These are phyloP conservation scores for Breviolum minutum DNA, from an alignment of 73 alveolate species.

Conservation along the genomic window DNA sequence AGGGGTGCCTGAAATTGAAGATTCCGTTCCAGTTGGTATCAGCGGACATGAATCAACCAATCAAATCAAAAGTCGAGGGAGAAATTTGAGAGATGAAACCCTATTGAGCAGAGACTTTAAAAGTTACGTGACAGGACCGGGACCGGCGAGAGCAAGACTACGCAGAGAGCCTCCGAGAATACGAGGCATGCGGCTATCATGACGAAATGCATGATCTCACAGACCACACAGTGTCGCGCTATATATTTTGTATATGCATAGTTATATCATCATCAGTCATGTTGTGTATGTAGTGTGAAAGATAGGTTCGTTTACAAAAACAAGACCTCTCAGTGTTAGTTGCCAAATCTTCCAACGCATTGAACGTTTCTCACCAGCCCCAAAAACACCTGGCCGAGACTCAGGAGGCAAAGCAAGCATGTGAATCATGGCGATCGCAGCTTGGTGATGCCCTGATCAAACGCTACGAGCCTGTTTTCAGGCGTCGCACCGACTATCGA, in stretches of 20 bases:
- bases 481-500: not conserved
- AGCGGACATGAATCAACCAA: not conserved
- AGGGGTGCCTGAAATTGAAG: not conserved
- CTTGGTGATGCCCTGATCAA: slow-evolving; percentile 80
- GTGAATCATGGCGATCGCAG: slow-evolving; percentile 56
- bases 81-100: not conserved
- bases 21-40: no score
- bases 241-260: no score
- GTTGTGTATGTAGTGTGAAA: not conserved
- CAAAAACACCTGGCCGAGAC: not conserved
- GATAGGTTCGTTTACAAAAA: not conserved
- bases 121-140: slow-evolving; percentile 23
- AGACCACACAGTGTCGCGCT: no score
- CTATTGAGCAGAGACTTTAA: not conserved
- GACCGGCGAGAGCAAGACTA: slow-evolving; percentile 90
- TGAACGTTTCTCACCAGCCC: not conserved
- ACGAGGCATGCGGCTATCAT: slow-evolving; percentile 4
- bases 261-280: no score
- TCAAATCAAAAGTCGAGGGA: not conserved
- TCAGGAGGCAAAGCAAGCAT: slow-evolving; percentile 53
- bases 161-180: slow-evolving; percentile 88
- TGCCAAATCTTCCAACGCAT: not conserved
- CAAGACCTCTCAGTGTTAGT: not conserved
- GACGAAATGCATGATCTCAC: not conserved
- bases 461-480: slow-evolving; percentile 82